These are phyloP conservation scores for Quercus tomentella DNA, from an alignment of 331 rosid species.

Conservation along the genomic window DNA sequence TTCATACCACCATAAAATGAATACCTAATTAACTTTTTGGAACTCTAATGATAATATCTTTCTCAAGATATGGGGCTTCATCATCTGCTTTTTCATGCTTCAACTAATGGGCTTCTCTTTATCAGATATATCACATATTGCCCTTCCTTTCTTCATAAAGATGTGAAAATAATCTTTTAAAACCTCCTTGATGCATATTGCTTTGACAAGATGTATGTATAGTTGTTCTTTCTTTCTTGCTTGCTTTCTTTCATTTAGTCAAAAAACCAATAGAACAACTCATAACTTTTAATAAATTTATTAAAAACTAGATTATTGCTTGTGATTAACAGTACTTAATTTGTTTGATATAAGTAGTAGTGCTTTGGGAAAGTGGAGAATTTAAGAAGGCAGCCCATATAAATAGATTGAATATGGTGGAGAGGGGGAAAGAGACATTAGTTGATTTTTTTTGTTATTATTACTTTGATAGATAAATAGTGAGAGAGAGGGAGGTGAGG, in stretches of 20 bases:
- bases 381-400: no score
- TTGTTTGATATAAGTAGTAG: no score
- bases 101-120: slow-evolving; percentile 22
- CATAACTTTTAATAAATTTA: background rate
- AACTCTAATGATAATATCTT: slow-evolving; percentile 44
- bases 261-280: background rate
- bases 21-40: slow-evolving; percentile 46
- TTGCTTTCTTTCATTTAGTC: background rate
- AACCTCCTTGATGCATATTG: slow-evolving; percentile 8
- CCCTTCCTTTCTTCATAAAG: slow-evolving; percentile 27
- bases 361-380: no score
- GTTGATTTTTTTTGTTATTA: background rate
- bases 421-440: no score
- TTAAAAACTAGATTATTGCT: no score
- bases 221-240: background rate
- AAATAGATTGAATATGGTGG: no score
- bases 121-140: slow-evolving; percentile 14
- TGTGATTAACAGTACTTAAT: no score
- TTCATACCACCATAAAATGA: slow-evolving; percentile 33
- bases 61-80: slow-evolving; percentile 39
- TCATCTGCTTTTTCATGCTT: slow-evolving; percentile 10
- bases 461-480: background rate
- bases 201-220: slow-evolving; percentile 13
- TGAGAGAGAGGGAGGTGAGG: background rate
- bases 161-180: slow-evolving; percentile 24